Evolutionary conservation across 345 rosid species (phyloP).

Genomic region (Nasturtium officinale): DNA sequence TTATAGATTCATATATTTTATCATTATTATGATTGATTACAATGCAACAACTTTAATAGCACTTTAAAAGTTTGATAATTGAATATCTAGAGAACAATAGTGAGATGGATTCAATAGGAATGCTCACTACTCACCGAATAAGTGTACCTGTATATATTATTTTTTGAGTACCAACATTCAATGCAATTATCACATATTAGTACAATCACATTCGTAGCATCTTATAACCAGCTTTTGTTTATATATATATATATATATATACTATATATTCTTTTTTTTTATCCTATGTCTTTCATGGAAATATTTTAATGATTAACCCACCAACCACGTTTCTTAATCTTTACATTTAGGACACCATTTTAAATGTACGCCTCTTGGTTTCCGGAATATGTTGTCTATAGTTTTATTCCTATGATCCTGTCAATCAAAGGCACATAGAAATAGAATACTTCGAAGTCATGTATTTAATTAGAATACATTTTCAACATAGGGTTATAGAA

Average conservation of each 20-base stretch:
- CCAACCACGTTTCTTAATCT: conserved; percentile 47
- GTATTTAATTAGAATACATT: background rate
- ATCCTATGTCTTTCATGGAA: conserved; percentile 32
- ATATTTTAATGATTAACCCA: conserved; percentile 39
- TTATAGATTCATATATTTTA: background rate
- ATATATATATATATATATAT: background rate
- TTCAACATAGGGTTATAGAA: background rate
- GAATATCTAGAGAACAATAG: background rate
- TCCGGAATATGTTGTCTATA: background rate
- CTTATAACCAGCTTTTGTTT: conserved; percentile 34
- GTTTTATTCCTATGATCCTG: conserved; percentile 2
- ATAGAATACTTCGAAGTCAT: conserved; percentile 1
- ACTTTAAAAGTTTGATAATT: conserved; percentile 2
- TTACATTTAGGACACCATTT: conserved; percentile 38
- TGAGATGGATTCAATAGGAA: background rate
- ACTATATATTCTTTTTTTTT: background rate
- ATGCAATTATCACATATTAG: conserved; percentile 24
- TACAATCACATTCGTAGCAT: conserved; percentile 14
- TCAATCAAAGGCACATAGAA: conserved; percentile 8
- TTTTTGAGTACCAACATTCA: background rate
- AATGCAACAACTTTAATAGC: conserved; percentile 19
- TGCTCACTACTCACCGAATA: conserved; percentile 12
- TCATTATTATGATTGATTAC: conserved; percentile 17
- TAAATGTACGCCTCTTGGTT: conserved; percentile 10
- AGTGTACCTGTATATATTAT: background rate